Base-by-base conservation (phyloP, 2,329 filamentous ascomycete genomes). In the Botrytis squamosa region DNA sequence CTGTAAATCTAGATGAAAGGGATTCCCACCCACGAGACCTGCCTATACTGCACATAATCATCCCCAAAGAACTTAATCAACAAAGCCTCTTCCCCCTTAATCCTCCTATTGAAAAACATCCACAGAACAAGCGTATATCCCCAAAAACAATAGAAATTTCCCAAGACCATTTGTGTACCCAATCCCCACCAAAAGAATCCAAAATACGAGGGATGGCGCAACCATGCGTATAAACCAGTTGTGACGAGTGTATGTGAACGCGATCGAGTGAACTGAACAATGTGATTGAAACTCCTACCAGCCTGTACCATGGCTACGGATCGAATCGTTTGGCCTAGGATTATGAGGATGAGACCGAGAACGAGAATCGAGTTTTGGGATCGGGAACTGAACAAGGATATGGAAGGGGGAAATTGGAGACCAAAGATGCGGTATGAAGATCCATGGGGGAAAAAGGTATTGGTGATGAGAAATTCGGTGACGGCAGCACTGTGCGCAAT, bases 101-200 rank as follows among this genome's bases (percentile, higher is more conserved):
- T 95, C 75, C 96, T 86, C 20, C 82, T 84, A 25, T 85, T 87
- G 81, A 99, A 99, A 82, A 99, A 99, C 75, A 85, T 86, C 93
- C 93, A 98, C 77, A 99, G 82, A 25, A 97, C 92, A 12, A 87
- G 82, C 0, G 89, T 83, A 84, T 97, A 98, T 2, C 84, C 92
- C 10, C 91, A 77, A 73, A 97, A 89, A 81, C 94, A 97, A 3
- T 97, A 77, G 14, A 88, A 83, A 83, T 99, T 99, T 29, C 95
- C 95, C 76, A 98, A 86, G 72, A 97, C 89, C 62, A 98, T 81
- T 85, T 99, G 96, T 20, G 95, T 97, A 8, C 96, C 96, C n/a
- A 98, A 80, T 0, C 93, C 94, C 95, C 95, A 99, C 90, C 94
- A 98, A 83, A 97, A 99, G 85, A 98, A 99, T 5, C 95, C 96